These are phyloP conservation scores for Paxillus rubicundulus DNA, from an alignment of 768 basidiomycete species.

Conservation along the genomic window DNA sequence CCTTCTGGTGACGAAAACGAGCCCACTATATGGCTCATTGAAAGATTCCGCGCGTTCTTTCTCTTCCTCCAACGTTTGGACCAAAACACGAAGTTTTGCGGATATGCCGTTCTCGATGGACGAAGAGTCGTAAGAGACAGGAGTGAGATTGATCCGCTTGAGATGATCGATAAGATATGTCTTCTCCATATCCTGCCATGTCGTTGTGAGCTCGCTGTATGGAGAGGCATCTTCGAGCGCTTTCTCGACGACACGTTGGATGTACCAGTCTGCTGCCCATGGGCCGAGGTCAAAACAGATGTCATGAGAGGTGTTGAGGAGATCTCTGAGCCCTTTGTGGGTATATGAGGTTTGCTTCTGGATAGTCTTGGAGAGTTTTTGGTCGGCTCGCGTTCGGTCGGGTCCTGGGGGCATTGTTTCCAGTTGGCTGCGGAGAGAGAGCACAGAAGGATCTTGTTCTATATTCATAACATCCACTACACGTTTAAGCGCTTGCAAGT, in stretches of 20 bases:
- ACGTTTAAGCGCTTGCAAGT: constrained; percentile 45
- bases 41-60: constrained; percentile 49
- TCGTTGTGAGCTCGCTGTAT: constrained; percentile 47
- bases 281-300: constrained; percentile 63
- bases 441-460: constrained; percentile 64
- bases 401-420: constrained; percentile 33
- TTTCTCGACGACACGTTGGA: constrained; percentile 54
- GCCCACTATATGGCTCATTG: constrained; percentile 61
- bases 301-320: constrained; percentile 50
- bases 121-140: constrained; percentile 48
- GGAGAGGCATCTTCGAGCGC: constrained; percentile 45
- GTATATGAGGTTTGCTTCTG: constrained; percentile 57
- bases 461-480: constrained; percentile 53
- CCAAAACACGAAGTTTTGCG: constrained; percentile 55
- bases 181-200: constrained; percentile 60
- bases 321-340: constrained; percentile 63
- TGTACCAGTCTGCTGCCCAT: constrained; percentile 82
- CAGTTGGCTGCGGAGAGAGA: constrained; percentile 47
- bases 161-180: constrained; percentile 54
- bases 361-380: constrained; percentile 63
- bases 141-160: constrained; percentile 39
- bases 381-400: constrained; percentile 56
- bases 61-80: constrained; percentile 54
- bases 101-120: constrained; percentile 53
- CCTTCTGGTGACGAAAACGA: constrained; percentile 77